A percentile compares a stretch with the other conserved stretches of the same genome.
Evolutionary conservation across 108 stramenopile genomes (phyloP).

Genomic region (Skeletonema tropicum): DNA sequence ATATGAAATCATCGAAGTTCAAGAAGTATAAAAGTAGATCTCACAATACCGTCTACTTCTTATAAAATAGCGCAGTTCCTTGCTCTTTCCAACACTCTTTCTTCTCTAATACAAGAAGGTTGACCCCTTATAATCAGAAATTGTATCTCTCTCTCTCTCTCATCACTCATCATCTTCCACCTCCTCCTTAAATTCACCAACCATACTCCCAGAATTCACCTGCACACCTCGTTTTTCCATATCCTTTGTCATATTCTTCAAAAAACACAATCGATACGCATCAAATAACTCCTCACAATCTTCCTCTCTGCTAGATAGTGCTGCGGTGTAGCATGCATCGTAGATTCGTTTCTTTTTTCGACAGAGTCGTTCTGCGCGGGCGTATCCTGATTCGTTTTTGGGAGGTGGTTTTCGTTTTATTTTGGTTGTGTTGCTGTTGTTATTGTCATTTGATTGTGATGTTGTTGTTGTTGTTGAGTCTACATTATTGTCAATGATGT

Average conservation of each 20-base stretch:
- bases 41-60: too few relatives aligned
- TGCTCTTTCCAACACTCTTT: too few relatives aligned
- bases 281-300: constrained; percentile 54
- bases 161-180: background rate
- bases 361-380: constrained; percentile 42
- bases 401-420: constrained; percentile 2
- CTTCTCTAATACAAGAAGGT: too few relatives aligned
- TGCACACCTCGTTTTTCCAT: constrained; percentile 48
- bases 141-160: background rate
- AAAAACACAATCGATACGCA: constrained; percentile 46
- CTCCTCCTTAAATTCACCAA: constrained; percentile 46
- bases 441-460: background rate
- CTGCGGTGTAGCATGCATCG: constrained; percentile 53
- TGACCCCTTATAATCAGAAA: too few relatives aligned
- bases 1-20: too few relatives aligned
- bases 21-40: too few relatives aligned
- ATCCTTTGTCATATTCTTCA: constrained; percentile 40
- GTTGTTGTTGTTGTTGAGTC: background rate
- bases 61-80: too few relatives aligned
- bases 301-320: constrained; percentile 47
- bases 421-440: background rate
- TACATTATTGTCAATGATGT: background rate
- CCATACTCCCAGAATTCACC: constrained; percentile 44
- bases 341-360: constrained; percentile 49
- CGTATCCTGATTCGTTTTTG: constrained; percentile 38